These are phyloP conservation scores for Amaranthus cruentus DNA, from an alignment of 148 eudicot genomes.

Conservation along the genomic window DNA sequence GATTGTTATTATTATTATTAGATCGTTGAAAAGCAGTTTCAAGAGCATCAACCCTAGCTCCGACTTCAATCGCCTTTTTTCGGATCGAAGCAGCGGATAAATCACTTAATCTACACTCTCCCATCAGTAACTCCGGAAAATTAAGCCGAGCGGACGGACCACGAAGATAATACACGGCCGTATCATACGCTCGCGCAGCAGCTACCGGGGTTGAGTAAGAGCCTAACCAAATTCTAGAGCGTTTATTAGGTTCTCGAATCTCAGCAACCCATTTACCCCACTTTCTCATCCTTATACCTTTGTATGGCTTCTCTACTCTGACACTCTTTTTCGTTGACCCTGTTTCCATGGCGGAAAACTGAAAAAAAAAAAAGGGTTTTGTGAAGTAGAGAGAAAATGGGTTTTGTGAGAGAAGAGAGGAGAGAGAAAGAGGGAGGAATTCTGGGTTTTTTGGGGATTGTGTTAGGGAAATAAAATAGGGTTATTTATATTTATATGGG, in stretches of 20 bases:
- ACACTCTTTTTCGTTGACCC: slow-evolving; percentile 41
- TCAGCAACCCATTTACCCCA: slow-evolving; percentile 99
- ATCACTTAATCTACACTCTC: slow-evolving; percentile 29
- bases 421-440: slow-evolving; percentile 2
- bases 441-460: neutral
- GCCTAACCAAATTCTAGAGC: slow-evolving; percentile 85
- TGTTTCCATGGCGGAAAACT: slow-evolving; percentile 27
- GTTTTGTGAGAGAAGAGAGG: neutral
- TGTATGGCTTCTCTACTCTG: slow-evolving; percentile 59
- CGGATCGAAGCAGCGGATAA: slow-evolving; percentile 60
- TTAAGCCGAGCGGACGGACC: slow-evolving; percentile 75
- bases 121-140: slow-evolving; percentile 58
- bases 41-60: slow-evolving; percentile 75
- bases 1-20: neutral
- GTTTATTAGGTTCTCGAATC: slow-evolving; percentile 85
- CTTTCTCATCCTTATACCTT: slow-evolving; percentile 91
- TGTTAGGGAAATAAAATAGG: slow-evolving; percentile 10
- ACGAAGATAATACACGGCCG: slow-evolving; percentile 76
- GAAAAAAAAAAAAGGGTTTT: neutral
- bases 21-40: slow-evolving; percentile 31
- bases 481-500: slow-evolving; percentile 1
- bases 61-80: slow-evolving; percentile 80
- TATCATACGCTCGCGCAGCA: slow-evolving; percentile 90
- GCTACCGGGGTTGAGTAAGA: slow-evolving; percentile 76
- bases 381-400: too few relatives aligned